Base-by-base conservation (phyloP, 2,329 filamentous ascomycete genomes). In the Aquanectria penicillioides region DNA sequence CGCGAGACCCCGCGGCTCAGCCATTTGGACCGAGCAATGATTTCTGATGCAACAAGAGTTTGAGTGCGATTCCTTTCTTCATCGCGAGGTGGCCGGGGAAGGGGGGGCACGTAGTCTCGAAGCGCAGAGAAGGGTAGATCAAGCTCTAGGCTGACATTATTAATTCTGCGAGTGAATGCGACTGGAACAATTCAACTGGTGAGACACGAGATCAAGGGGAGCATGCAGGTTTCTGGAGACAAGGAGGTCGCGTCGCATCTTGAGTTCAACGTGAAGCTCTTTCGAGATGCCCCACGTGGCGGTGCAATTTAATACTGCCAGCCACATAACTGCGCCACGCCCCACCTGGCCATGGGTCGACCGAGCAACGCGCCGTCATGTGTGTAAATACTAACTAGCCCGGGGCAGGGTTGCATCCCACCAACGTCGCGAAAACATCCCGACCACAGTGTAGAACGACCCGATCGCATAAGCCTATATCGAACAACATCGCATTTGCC, bases 11-110 rank as follows among this genome's bases (percentile, higher is more conserved):
- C 69, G 67, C 28, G 63, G 61, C 50, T 78, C 74, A 77, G 73
- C 74, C 76, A 78, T 78, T 73, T 69, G 69, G 71, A 51, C 68
- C 67, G 46, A 69, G 69, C 63, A 67, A 62, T 56, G 64, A 71
- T 70, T 63, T 75, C 68, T 67, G 70, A 64, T 68, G 47, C 66
- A 63, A 62, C 53, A 61, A 67, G 55, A 64, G 51, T 52, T 59
- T 66, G 62, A 52, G 52, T 62, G 57, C 66, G 57, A 51, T 69
- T 64, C 64, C 61, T 65, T 64, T 71, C 69, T 72, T 75, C 74
- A 77, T 77, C 60, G 67, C 73, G 73, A 68, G 61, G 44, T 64
- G 65, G 57, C 59, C 52, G 48, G 43, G 59, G 56, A 38, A 33
- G 55, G n/a, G n/a, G 54, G 59, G 40, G 64, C 56, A 63, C 49